Evolutionary conservation across 805 yeast genomes (phyloP).

Genomic region (Blastobotrys americana): DNA sequence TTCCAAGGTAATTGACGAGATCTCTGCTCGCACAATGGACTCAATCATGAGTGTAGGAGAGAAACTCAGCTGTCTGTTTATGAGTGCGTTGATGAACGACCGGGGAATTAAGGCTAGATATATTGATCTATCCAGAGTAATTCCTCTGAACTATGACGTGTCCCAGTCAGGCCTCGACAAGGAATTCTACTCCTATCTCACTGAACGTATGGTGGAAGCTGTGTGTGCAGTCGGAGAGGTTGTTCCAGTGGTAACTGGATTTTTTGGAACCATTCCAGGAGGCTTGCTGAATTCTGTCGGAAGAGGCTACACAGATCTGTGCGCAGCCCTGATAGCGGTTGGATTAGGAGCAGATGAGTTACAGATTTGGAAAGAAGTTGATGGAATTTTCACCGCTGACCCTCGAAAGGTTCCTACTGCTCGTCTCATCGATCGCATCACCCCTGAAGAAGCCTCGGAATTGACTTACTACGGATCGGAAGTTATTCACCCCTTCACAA

Average conservation of each 20-base stretch:
- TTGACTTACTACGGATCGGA: slow-evolving; percentile 96
- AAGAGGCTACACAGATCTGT: slow-evolving; percentile 93
- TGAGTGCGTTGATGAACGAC: slow-evolving; percentile 79
- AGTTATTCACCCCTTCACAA: slow-evolving; percentile 95
- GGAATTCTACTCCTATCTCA: slow-evolving; percentile 47
- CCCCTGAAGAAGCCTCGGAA: slow-evolving; percentile 98
- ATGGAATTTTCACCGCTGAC: slow-evolving; percentile 97
- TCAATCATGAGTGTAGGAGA: slow-evolving; percentile 91
- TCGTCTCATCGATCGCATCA: slow-evolving; percentile 73
- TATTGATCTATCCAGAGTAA: slow-evolving; percentile 68
- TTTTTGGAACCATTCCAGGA: slow-evolving; percentile 93
- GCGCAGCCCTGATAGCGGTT: slow-evolving; percentile 95
- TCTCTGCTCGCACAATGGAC: slow-evolving; percentile 81
- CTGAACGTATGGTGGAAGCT: slow-evolving; percentile 42
- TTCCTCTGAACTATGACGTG: slow-evolving; percentile 54
- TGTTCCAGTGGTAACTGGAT: slow-evolving; percentile 92
- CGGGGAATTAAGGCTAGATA: slow-evolving; percentile 71
- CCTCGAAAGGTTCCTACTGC: slow-evolving; percentile 94
- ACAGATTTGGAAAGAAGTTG: slow-evolving; percentile 98
- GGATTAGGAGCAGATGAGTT: slow-evolving; percentile 88
- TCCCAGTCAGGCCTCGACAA: slow-evolving; percentile 54
- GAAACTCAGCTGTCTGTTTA: slow-evolving; percentile 80
- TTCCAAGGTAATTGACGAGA: slow-evolving; percentile 85
- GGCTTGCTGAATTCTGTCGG: slow-evolving; percentile 91
- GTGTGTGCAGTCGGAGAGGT: slow-evolving; percentile 34